A percentile compares a stretch with the other conserved stretches of the same genome.
These are phyloP conservation scores for Dalechampia spathulata DNA, from an alignment of 441 rosid genomes.

Conservation along the genomic window DNA sequence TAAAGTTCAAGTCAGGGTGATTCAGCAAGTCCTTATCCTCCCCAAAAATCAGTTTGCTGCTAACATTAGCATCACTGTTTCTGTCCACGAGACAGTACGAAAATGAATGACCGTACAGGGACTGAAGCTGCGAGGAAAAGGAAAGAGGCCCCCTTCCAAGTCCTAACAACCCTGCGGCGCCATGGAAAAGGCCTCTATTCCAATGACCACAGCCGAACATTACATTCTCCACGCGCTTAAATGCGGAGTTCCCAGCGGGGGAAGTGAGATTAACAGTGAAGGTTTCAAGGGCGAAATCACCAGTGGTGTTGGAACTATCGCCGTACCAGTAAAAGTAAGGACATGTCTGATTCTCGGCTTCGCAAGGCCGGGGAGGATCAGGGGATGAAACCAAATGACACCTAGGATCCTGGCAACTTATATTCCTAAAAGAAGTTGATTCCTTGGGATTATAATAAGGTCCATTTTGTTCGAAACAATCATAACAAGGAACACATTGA, in stretches of 20 bases:
- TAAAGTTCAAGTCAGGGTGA: conserved; percentile 66
- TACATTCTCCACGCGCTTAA: conserved; percentile 49
- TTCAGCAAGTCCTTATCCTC: conserved; percentile 63
- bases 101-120: conserved; percentile 72
- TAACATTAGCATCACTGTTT: conserved; percentile 68
- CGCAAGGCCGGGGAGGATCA: conserved; percentile 62
- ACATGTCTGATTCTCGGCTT: conserved; percentile 51
- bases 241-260: conserved; percentile 35
- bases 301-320: conserved; percentile 86
- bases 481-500: conserved; percentile 68
- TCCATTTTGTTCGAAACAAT: conserved; percentile 66
- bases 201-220: conserved; percentile 96
- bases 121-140: conserved; percentile 77
- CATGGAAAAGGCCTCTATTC: conserved; percentile 79
- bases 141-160: conserved; percentile 91
- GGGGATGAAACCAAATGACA: conserved; percentile 69
- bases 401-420: conserved; percentile 55
- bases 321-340: conserved; percentile 92
- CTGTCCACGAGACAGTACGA: conserved; percentile 85
- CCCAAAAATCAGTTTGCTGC: conserved; percentile 85
- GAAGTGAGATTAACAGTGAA: conserved; percentile 74
- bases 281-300: conserved; percentile 76
- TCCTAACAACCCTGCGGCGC: conserved; percentile 78
- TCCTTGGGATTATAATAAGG: conserved; percentile 52
- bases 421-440: conserved; percentile 51